A percentile compares a stretch with the other conserved stretches of the same genome.
phyloP scores from a whole-genome alignment of 805 yeast species.

The Lipomyces chichibuensis region DNA sequence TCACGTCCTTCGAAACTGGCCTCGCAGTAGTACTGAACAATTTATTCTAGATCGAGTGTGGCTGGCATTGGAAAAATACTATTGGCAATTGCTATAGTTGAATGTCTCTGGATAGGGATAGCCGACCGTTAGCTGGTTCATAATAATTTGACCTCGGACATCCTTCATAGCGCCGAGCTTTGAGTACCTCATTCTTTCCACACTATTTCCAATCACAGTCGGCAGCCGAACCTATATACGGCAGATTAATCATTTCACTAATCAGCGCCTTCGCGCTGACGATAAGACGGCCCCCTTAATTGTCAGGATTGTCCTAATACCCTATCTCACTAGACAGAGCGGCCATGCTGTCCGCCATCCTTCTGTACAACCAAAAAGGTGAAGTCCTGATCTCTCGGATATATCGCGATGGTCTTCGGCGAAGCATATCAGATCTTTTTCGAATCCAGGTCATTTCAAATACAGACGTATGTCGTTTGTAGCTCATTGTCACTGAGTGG shows the following conservation, averaged over 20 bases:
- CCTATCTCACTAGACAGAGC: neutral
- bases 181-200: too few relatives aligned
- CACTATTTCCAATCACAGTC: too few relatives aligned
- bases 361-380: conserved; percentile 77
- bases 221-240: too few relatives aligned
- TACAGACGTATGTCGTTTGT: conserved; percentile 49
- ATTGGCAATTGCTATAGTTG: too few relatives aligned
- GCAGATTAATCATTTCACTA: neutral
- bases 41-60: too few relatives aligned
- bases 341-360: conserved; percentile 78
- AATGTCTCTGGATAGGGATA: too few relatives aligned
- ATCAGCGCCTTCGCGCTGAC: neutral
- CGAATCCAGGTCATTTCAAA: conserved; percentile 87
- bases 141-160: too few relatives aligned
- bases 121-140: too few relatives aligned
- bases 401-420: conserved; percentile 72
- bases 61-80: too few relatives aligned
- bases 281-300: neutral
- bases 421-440: conserved; percentile 83
- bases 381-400: conserved; percentile 78
- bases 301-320: neutral
- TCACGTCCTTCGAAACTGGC: too few relatives aligned
- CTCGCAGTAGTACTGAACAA: too few relatives aligned
- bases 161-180: too few relatives aligned
- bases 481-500: neutral